Evolutionary conservation across 768 basidiomycete species (phyloP).

Genomic region (Pleurotus ostreatus): DNA sequence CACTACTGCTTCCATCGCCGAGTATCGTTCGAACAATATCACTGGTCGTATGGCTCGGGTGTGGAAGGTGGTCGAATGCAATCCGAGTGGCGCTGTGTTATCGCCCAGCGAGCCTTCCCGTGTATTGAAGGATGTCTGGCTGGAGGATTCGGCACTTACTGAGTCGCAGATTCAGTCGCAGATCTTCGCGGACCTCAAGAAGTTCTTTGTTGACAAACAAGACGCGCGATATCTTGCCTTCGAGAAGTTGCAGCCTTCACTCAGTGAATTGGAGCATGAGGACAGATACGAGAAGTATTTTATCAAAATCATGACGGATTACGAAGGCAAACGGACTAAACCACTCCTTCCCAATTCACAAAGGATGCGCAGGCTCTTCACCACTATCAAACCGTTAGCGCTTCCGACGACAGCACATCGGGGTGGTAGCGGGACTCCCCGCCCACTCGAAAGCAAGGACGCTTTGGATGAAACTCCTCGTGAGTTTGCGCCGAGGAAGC

Average conservation of each 20-base stretch:
- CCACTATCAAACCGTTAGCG: no score
- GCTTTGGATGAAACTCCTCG: no score
- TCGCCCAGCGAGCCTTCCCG: not conserved
- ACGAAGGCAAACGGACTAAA: not conserved
- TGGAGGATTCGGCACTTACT: slow-evolving; percentile 7
- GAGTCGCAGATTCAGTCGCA: slow-evolving; percentile 14
- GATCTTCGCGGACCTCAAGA: slow-evolving; percentile 9
- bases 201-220: not conserved
- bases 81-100: not conserved
- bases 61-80: slow-evolving; percentile 8
- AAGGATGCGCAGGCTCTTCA: not conserved
- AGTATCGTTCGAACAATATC: no score
- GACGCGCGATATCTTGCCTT: not conserved
- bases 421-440: not conserved
- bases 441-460: no score
- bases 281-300: not conserved
- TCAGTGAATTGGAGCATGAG: not conserved
- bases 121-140: slow-evolving; percentile 18
- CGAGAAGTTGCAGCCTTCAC: not conserved
- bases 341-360: not conserved
- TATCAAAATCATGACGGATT: not conserved
- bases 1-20: no score
- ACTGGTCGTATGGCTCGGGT: no score
- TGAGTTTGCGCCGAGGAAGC: no score
- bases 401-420: not conserved